Conservation (phyloP, 2,329 filamentous ascomycete genomes). For the Cladosporium halotolerans region DNA sequence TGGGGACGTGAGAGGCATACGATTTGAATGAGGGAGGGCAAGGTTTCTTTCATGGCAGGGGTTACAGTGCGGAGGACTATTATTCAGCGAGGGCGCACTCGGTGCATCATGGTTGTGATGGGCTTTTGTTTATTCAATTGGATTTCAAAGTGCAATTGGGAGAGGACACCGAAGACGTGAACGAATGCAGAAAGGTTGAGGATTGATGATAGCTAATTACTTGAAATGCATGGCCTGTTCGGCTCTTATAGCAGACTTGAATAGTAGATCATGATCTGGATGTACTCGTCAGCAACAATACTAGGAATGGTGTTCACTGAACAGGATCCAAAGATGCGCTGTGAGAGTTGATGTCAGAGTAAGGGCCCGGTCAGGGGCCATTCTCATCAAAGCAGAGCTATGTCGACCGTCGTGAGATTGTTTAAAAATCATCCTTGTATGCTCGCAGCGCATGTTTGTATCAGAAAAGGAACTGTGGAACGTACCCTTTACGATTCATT, state of each 20-base stretch:
- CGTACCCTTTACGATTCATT: background rate
- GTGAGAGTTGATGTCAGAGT: conserved; percentile 2
- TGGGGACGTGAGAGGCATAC: conserved; percentile 31
- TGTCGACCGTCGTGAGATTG: conserved; percentile 38
- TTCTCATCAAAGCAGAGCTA: conserved; percentile 37
- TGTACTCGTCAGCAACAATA: conserved; percentile 2
- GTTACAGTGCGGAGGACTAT: background rate
- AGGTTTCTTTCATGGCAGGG: background rate
- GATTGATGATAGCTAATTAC: background rate
- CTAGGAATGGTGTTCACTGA: background rate
- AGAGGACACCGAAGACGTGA: background rate
- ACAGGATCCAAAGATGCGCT: background rate
- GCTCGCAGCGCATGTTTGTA: background rate
- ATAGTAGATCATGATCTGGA: background rate
- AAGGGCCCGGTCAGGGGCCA: conserved; percentile 31
- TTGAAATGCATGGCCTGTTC: background rate
- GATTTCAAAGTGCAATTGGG: background rate
- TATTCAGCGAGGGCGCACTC: conserved; percentile 2
- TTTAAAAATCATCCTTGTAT: conserved; percentile 30
- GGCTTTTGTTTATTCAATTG: background rate
- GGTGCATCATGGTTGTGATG: background rate
- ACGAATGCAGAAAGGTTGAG: background rate
- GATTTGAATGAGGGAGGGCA: background rate
- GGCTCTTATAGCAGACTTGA: background rate
- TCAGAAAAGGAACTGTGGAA: background rate